Conservation (phyloP, 2,329 filamentous ascomycete genomes). For the Pestalotiopsis fici region DNA sequence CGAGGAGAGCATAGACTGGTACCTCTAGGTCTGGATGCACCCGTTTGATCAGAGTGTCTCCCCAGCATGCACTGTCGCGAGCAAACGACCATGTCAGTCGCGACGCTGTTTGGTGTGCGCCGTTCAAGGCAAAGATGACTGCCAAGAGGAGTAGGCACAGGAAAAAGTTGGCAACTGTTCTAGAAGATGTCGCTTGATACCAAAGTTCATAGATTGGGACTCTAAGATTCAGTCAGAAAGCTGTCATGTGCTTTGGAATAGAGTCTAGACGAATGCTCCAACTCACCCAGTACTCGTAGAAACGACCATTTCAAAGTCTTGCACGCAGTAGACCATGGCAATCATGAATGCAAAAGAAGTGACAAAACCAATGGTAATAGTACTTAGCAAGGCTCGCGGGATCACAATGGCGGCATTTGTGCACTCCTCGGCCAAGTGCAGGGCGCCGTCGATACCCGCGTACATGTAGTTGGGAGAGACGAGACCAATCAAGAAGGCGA, state of each 20-base stretch:
- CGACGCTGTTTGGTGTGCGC: not conserved
- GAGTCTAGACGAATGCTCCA: too few relatives aligned
- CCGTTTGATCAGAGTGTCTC: not conserved
- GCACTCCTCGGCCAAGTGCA: not conserved
- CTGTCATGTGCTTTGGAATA: not conserved
- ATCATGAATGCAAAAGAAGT: not conserved
- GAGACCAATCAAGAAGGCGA: not conserved
- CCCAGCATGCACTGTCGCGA: not conserved
- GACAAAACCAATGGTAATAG: not conserved
- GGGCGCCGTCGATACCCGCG: not conserved
- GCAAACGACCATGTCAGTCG: not conserved
- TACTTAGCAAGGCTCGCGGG: not conserved
- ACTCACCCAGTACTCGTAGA: not conserved
- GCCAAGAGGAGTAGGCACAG: not conserved
- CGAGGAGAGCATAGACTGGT: not conserved
- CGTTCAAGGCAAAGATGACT: not conserved
- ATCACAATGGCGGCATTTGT: not conserved
- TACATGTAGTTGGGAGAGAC: not conserved
- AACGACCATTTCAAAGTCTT: not conserved
- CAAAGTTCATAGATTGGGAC: not conserved
- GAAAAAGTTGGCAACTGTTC: not conserved
- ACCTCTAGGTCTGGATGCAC: not conserved
- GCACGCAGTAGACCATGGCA: not conserved
- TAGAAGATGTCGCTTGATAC: not conserved
- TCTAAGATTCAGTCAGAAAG: not conserved